Percentiles rank a stretch among this genome's conserved stretches.
Evolutionary conservation across 2,329 filamentous ascomycete species (phyloP).

Genomic region (Arthrobotrys iridis): DNA sequence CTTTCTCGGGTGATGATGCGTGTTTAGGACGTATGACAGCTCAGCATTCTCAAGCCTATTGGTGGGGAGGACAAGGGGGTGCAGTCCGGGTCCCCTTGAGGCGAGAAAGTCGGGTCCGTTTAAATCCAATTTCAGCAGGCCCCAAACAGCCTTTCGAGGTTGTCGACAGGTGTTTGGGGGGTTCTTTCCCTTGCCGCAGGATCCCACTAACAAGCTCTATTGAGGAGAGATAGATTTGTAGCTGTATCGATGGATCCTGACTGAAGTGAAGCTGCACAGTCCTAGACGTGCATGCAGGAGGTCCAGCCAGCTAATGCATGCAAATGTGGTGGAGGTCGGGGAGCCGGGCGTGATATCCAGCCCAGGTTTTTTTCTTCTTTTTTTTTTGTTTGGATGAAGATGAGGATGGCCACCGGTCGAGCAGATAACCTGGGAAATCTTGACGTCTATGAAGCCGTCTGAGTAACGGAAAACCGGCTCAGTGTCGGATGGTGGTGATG

Average conservation of each 20-base stretch:
- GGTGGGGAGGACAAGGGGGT: slow-evolving; percentile 54
- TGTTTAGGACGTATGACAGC: slow-evolving; percentile 55
- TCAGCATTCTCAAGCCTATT: slow-evolving; percentile 53
- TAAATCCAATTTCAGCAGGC: slow-evolving; percentile 35
- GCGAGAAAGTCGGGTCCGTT: slow-evolving; percentile 38
- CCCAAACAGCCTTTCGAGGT: slow-evolving; percentile 8
- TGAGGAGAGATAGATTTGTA: neutral
- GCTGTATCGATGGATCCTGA: slow-evolving; percentile 1
- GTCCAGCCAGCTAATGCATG: slow-evolving; percentile 52
- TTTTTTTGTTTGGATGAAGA: no score
- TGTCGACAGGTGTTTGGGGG: slow-evolving; percentile 10
- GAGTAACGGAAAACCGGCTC: neutral
- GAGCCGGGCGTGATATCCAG: slow-evolving; percentile 34
- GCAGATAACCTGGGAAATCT: slow-evolving; percentile 16
- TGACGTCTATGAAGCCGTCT: slow-evolving; percentile 20
- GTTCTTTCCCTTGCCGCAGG: neutral
- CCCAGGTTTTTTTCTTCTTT: slow-evolving; percentile 28
- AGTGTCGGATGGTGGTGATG: slow-evolving; percentile 4
- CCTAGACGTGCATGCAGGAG: slow-evolving; percentile 51
- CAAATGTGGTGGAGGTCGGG: slow-evolving; percentile 27
- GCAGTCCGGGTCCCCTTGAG: slow-evolving; percentile 41
- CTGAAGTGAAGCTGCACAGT: slow-evolving; percentile 35
- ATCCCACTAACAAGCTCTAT: slow-evolving; percentile 5
- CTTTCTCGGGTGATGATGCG: slow-evolving; percentile 53
- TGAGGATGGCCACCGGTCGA: slow-evolving; percentile 28